These are phyloP conservation scores for Nicotiana undulata DNA, from an alignment of 257 asterid genomes.

Conservation along the genomic window DNA sequence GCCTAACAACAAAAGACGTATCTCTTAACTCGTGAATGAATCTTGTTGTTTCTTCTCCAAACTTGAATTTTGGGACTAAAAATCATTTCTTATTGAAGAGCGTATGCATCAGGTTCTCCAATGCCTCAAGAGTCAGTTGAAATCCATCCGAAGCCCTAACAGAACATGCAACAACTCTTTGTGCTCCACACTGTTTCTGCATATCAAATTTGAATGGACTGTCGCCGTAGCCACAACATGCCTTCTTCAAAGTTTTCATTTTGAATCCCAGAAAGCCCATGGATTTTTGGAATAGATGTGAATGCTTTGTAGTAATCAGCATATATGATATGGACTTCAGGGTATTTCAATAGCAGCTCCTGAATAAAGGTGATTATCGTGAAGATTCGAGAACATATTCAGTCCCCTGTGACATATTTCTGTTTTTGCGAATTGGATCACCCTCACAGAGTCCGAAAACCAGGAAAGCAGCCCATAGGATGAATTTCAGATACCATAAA, in stretches of 20 bases:
- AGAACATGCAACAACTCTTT: background rate
- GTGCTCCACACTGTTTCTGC: too few relatives aligned
- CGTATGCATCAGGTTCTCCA: too few relatives aligned
- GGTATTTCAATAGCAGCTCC: background rate
- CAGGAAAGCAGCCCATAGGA: background rate
- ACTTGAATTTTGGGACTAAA: too few relatives aligned
- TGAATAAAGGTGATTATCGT: background rate
- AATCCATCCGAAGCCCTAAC: background rate
- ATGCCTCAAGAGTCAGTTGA: too few relatives aligned
- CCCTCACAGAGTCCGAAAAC: background rate
- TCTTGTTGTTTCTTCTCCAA: too few relatives aligned
- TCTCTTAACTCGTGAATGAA: too few relatives aligned
- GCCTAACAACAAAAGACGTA: background rate
- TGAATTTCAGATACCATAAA: background rate
- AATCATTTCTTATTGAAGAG: too few relatives aligned
- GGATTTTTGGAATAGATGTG: background rate
- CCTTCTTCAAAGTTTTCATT: background rate
- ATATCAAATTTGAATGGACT: background rate
- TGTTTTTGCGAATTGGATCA: background rate
- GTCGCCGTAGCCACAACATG: background rate
- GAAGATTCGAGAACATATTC: background rate
- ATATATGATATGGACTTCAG: background rate
- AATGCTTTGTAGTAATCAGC: background rate
- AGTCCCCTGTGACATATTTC: background rate
- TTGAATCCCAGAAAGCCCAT: too few relatives aligned